Evolutionary conservation across 768 basidiomycete species (phyloP).

Genomic region (Postia placenta): DNA sequence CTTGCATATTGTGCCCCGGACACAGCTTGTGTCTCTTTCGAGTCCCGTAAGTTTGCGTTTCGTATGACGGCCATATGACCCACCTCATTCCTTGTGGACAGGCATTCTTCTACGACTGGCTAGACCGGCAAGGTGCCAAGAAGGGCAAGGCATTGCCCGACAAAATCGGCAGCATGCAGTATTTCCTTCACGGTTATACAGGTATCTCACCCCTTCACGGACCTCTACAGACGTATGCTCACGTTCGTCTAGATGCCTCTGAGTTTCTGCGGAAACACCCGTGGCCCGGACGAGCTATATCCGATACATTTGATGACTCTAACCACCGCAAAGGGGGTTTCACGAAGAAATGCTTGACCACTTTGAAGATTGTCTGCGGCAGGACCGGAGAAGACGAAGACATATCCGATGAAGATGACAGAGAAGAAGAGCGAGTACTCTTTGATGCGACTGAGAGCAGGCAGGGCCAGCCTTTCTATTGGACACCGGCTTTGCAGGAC

Average conservation of each 20-base stretch:
- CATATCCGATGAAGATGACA: conserved; percentile 59
- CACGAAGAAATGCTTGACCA: conserved; percentile 60
- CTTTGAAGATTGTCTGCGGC: conserved; percentile 79
- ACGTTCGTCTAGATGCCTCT: conserved; percentile 57
- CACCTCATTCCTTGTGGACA: conserved; percentile 24
- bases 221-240: background rate
- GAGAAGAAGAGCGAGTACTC: conserved; percentile 65
- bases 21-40: conserved; percentile 76
- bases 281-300: conserved; percentile 79
- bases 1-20: conserved; percentile 79
- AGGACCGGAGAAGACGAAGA: conserved; percentile 73
- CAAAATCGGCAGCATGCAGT: conserved; percentile 89
- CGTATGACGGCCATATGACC: conserved; percentile 5
- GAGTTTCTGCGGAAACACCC: conserved; percentile 83
- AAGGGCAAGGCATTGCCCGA: conserved; percentile 81
- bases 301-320: conserved; percentile 83
- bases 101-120: conserved; percentile 93
- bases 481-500: conserved; percentile 72
- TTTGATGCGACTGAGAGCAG: conserved; percentile 60
- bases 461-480: conserved; percentile 66
- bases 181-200: conserved; percentile 78
- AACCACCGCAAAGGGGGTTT: conserved; percentile 67
- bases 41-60: conserved; percentile 45
- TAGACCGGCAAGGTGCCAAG: conserved; percentile 75
- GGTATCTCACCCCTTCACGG: conserved; percentile 31